Evolutionary conservation across 1,284 basidiomycete genomes (phyloP).

Genomic region (Mycena citricolor): DNA sequence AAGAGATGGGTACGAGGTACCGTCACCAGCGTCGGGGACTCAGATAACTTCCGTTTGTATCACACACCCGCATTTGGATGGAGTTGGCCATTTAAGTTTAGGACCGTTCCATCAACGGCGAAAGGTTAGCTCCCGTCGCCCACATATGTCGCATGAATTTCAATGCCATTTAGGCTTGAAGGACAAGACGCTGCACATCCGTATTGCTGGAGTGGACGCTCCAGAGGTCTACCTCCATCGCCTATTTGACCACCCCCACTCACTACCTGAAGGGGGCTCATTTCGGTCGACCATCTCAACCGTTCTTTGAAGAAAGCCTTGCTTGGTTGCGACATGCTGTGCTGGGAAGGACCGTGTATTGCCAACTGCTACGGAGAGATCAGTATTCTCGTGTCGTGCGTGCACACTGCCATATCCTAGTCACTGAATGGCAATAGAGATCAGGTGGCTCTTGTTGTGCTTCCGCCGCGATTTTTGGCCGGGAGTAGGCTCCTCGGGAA

Average conservation of each 20-base stretch:
- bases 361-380: slow-evolving; percentile 73
- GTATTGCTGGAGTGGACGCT: slow-evolving; percentile 87
- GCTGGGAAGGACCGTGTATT: slow-evolving; percentile 59
- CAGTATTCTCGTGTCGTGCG: slow-evolving; percentile 79
- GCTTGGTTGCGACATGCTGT: slow-evolving; percentile 66
- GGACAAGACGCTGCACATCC: slow-evolving; percentile 78
- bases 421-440: neutral
- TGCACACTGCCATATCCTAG: neutral
- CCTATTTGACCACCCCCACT: slow-evolving; percentile 3
- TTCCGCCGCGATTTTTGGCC: slow-evolving; percentile 50
- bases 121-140: slow-evolving; percentile 51
- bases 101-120: slow-evolving; percentile 53
- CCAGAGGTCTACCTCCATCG: slow-evolving; percentile 68
- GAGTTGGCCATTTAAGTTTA: slow-evolving; percentile 69
- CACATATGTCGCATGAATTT: slow-evolving; percentile 5
- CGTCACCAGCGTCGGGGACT: slow-evolving; percentile 80
- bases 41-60: slow-evolving; percentile 78
- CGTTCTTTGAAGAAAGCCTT: slow-evolving; percentile 67
- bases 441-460: slow-evolving; percentile 68
- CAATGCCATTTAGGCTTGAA: slow-evolving; percentile 52
- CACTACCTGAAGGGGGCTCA: slow-evolving; percentile 57
- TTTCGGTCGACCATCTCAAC: slow-evolving; percentile 78
- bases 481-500: slow-evolving; percentile 47
- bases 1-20: slow-evolving; percentile 68
- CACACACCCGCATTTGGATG: slow-evolving; percentile 81